A percentile compares a stretch with the other conserved stretches of the same genome.
phyloP scores from a whole-genome alignment of 208 protist genomes.

The Naegleria lovaniensis region DNA sequence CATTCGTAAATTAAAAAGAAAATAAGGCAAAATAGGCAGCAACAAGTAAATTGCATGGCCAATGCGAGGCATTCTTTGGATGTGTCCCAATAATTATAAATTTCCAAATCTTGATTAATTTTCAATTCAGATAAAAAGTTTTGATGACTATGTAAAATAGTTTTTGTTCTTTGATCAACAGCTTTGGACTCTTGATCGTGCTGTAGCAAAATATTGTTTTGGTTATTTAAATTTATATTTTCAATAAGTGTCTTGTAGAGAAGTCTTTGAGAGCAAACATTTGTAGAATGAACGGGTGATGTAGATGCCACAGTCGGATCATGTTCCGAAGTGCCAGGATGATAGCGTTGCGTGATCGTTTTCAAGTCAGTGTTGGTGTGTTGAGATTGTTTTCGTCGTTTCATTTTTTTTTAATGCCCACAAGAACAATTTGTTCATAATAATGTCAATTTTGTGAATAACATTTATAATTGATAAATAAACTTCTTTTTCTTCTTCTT shows the following conservation, averaged over 20 bases:
- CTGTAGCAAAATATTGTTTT: no score
- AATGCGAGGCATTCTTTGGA: background rate
- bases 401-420: no score
- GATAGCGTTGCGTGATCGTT: no score
- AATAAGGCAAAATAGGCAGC: background rate
- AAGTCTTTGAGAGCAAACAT: no score
- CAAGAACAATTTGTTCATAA: no score
- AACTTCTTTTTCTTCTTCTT: slow-evolving; percentile 16
- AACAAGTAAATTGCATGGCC: background rate
- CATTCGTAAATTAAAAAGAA: background rate
- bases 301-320: no score
- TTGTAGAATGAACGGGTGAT: no score
- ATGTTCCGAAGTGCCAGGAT: no score
- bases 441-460: background rate
- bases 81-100: background rate
- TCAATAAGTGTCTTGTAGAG: no score
- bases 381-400: no score
- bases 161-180: background rate
- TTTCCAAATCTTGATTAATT: background rate
- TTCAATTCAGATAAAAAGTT: background rate
- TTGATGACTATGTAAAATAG: background rate
- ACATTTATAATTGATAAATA: background rate
- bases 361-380: no score
- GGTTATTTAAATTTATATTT: no score
- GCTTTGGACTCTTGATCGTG: background rate